phyloP scores from a whole-genome alignment of 768 basidiomycete species.

The Pulveroboletus sp. region DNA sequence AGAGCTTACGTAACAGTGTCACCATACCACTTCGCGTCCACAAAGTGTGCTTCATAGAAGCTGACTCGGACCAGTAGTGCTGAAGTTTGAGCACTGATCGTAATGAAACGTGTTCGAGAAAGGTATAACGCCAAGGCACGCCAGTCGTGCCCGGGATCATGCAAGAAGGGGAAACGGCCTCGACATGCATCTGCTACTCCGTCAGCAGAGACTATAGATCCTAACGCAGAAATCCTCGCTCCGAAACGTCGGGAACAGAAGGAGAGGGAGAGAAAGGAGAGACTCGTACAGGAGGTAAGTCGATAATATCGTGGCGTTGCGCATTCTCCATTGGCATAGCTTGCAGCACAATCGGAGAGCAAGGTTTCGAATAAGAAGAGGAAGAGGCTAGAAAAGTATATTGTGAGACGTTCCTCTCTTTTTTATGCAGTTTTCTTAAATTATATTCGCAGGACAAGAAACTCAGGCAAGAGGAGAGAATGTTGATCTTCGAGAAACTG shows the following conservation, averaged over 20 bases:
- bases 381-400: constrained; percentile 89
- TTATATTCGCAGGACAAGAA: constrained; percentile 70
- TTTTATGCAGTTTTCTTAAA: constrained; percentile 1
- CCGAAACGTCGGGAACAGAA: constrained; percentile 61
- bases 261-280: constrained; percentile 57
- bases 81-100: neutral
- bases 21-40: no score
- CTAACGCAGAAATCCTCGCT: constrained; percentile 57
- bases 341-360: constrained; percentile 51
- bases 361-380: constrained; percentile 84
- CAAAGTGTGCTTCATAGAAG: no score
- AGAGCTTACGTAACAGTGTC: neutral
- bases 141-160: constrained; percentile 54
- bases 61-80: no score
- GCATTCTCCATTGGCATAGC: constrained; percentile 15
- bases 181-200: constrained; percentile 25
- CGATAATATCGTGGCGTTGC: neutral
- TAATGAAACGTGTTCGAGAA: constrained; percentile 26
- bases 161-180: constrained; percentile 59
- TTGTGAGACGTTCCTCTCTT: constrained; percentile 48
- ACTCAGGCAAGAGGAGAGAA: constrained; percentile 84
- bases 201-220: constrained; percentile 36
- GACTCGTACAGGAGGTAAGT: constrained; percentile 59
- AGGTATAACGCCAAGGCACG: constrained; percentile 68
- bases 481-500: constrained; percentile 74